Conservation (phyloP, 1,284 basidiomycete species). For the Ustilago crameri region DNA sequence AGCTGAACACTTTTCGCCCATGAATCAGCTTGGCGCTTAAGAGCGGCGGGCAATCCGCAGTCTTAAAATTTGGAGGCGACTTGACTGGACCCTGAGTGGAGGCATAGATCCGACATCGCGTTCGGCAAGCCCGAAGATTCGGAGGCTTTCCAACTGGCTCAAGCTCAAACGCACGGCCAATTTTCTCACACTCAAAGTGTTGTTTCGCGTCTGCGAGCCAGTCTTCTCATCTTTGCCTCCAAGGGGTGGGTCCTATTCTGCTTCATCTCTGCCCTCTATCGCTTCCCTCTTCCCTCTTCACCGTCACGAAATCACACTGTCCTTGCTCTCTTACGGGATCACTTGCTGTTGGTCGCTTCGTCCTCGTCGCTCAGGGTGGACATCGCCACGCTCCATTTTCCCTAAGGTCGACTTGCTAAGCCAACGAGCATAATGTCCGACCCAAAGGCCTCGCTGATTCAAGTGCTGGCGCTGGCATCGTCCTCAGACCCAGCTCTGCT, state of each 20-base stretch:
- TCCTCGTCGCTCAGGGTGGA: too few relatives aligned
- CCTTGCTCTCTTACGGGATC: neutral
- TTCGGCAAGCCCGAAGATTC: slow-evolving; percentile 11
- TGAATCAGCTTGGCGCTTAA: too few relatives aligned
- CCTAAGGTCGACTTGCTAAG: too few relatives aligned
- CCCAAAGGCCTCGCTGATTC: slow-evolving; percentile 29
- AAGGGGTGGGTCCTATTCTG: too few relatives aligned
- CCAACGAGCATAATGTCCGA: slow-evolving; percentile 25
- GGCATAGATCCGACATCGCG: slow-evolving; percentile 6
- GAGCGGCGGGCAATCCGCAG: too few relatives aligned
- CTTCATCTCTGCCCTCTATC: too few relatives aligned
- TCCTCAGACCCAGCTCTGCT: slow-evolving; percentile 35
- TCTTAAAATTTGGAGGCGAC: neutral
- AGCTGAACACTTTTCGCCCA: slow-evolving; percentile 3
- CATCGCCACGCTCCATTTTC: too few relatives aligned
- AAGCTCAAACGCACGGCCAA: slow-evolving; percentile 3
- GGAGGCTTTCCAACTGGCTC: neutral
- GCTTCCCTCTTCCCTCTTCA: neutral
- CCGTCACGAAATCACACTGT: neutral
- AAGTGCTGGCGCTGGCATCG: slow-evolving; percentile 47
- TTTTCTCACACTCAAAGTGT: neutral
- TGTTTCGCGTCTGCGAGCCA: neutral
- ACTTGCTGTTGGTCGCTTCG: too few relatives aligned
- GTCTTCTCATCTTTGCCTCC: too few relatives aligned
- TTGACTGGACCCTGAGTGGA: slow-evolving; percentile 29